Evolutionary conservation across 139 green algal genomes (phyloP).

Genomic region (Chlorella sp.): DNA sequence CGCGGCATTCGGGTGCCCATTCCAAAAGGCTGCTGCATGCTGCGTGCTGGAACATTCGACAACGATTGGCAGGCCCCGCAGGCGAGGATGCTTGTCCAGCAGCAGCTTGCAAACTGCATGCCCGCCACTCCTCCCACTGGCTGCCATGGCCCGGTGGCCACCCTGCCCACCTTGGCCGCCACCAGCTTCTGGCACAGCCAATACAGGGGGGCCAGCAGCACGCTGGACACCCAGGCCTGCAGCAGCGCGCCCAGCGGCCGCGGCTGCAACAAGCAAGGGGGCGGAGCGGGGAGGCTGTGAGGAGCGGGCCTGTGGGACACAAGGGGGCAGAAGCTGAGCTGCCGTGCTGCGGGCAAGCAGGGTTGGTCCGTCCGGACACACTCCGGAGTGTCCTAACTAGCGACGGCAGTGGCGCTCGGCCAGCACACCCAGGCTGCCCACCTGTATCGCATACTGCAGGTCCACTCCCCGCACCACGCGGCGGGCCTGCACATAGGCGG

Average conservation of each 20-base stretch:
- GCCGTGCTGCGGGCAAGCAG: neutral
- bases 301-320: neutral
- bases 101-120: too few species aligned
- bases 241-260: conserved; percentile 42
- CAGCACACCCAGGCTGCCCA: neutral
- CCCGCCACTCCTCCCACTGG: too few species aligned
- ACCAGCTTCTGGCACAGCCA: conserved; percentile 54
- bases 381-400: too few species aligned
- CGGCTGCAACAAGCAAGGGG: neutral
- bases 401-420: too few species aligned
- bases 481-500: conserved; percentile 52
- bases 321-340: neutral
- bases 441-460: conserved; percentile 54
- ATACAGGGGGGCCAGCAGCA: conserved; percentile 77
- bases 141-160: too few species aligned
- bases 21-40: too few species aligned
- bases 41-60: too few species aligned
- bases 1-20: too few species aligned
- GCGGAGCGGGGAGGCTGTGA: neutral
- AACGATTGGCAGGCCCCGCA: too few species aligned
- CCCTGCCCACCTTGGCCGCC: conserved; percentile 51
- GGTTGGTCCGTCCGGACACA: too few species aligned
- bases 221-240: conserved; percentile 53
- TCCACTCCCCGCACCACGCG: conserved; percentile 63
- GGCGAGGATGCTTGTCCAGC: too few species aligned